Evolutionary conservation across 1,139 yeast species (phyloP), one percentile per base, ranked within the genome.

Genomic region (Saccharomyces pastorianus): DNA sequence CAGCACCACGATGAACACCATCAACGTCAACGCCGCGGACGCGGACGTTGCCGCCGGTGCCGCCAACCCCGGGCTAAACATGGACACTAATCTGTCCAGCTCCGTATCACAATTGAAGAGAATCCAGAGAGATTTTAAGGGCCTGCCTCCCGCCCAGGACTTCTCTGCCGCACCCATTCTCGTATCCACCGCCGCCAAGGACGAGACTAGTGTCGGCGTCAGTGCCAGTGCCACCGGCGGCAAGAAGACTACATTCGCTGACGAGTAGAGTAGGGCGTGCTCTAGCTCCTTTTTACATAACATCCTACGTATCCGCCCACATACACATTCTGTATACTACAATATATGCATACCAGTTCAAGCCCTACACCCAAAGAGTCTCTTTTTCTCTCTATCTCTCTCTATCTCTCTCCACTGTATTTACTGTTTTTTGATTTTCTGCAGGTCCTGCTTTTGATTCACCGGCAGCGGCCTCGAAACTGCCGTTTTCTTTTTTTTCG

Each of bases 71-170:
- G 32, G 50, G 26, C 31, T 54, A 1, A 59, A 55, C 32, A 57
- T 60, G 20, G 67, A 65, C 48, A 62, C 63, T 9, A 62, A 56
- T 46, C 56, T 66, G 72, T 53, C 77, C 26, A 61, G 73, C 64
- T 71, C 77, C 6, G 65, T 80, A 59, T 79, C 84, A 56, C 93
- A 85, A 73, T 74, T 85, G 62, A 77, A 75, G 63, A 75, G 93
- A 61, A 75, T 85, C 38, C 88, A 83, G 66, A 77, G 91, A 70
- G 87, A 83, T 63, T 78, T 85, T 62, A 75, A 87, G 65, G 93
- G 93, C 2, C 77, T 85, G 58, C 89, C 91, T 5, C 90, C 90
- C 23, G 67, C 64, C 20, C 57, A 69, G 53, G 67, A 71, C 6
- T 64, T 54, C 61, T 54, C 55, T 59, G 62, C 59, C 60, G 61